Percentiles rank a stretch among this genome's conserved stretches.
phyloP scores from a whole-genome alignment of 805 yeast species.

The Cephaloascus albidus region DNA sequence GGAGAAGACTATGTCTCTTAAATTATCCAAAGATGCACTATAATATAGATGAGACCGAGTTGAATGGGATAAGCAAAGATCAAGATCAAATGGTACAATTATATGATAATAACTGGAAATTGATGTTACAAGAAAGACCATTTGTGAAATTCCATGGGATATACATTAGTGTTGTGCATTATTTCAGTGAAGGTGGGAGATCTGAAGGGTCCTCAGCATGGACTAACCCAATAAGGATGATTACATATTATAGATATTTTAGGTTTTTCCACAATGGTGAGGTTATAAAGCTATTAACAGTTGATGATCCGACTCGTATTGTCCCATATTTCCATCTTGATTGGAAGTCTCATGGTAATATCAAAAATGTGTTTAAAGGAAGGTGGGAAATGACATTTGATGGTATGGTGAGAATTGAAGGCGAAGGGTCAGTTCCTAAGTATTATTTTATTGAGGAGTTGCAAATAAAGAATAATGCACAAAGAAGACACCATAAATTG shows the following conservation, averaged over 20 bases:
- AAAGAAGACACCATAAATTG: conserved; percentile 57
- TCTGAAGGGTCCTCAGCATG: conserved; percentile 57
- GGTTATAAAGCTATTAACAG: conserved; percentile 59
- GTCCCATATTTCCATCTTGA: conserved; percentile 41
- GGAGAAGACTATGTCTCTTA: conserved; percentile 39
- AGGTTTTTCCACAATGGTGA: conserved; percentile 76
- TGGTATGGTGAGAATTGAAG: conserved; percentile 40
- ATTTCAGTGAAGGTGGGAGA: conserved; percentile 74
- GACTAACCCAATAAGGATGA: conserved; percentile 69
- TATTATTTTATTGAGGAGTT: conserved; percentile 59
- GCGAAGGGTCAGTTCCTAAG: conserved; percentile 49
- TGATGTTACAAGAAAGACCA: conserved; percentile 59
- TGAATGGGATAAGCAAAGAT: conserved; percentile 23
- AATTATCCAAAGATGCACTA: conserved; percentile 49
- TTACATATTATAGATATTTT: conserved; percentile 80
- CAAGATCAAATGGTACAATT: conserved; percentile 22
- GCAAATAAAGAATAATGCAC: conserved; percentile 50
- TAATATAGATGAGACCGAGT: conserved; percentile 27
- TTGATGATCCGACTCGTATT: conserved; percentile 61
- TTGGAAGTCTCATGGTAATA: conserved; percentile 15
- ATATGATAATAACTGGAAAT: conserved; percentile 36
- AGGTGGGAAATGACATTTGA: conserved; percentile 49
- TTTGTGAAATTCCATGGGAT: conserved; percentile 74
- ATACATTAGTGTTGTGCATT: conserved; percentile 78
- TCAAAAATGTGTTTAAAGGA: conserved; percentile 36